Evolutionary conservation across 441 rosid genomes (phyloP), one percentile per base, ranked within the genome.

Genomic region (Geranium incanum): DNA sequence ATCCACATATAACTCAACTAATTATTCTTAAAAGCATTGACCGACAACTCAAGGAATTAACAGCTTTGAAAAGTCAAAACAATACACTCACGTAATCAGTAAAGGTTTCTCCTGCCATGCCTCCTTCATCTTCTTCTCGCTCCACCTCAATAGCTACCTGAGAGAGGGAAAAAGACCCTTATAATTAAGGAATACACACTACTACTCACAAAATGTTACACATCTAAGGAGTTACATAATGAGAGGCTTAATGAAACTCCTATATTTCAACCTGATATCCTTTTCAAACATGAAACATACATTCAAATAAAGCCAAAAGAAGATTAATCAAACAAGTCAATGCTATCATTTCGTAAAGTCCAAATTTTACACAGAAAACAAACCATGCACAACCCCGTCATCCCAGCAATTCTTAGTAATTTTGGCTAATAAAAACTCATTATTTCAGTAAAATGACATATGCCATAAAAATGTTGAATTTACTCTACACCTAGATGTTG

Each of bases 81-180:
- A 68, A 48, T 18, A 43, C 67, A 84, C 96, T 90, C 81, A 95
- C 99, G 77, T 95, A 95, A 76, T 95, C 99, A 39, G 88, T 92
- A 77, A 95, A 95, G 48, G 99, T 95, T 80, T 95, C 99, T 75
- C 97, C 99, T 4, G 78, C 90, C 36, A 78, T 81, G 72, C 99
- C 99, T 74, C 99, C 99, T 87, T 84, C 99, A 80, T 95, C 99
- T 84, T 95, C 99, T 79, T 95, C 99, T 55, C 93, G 86, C 86
- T 95, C 99, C 79, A 95, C 97, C 77, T 95, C 97, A 79, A 90
- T 88, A 66, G 96, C 99, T 79, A 90, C 93, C 99, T 94, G 80
- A 78, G n/a, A 82, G 19, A 69, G 55, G 81, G 71, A 15, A 33
- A 62, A 52, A 45, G 41, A 69, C 5, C 4, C 74, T 36, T 66